These are phyloP conservation scores for Tuber aestivum DNA, from an alignment of 495 filamentous ascomycete species.

Conservation along the genomic window DNA sequence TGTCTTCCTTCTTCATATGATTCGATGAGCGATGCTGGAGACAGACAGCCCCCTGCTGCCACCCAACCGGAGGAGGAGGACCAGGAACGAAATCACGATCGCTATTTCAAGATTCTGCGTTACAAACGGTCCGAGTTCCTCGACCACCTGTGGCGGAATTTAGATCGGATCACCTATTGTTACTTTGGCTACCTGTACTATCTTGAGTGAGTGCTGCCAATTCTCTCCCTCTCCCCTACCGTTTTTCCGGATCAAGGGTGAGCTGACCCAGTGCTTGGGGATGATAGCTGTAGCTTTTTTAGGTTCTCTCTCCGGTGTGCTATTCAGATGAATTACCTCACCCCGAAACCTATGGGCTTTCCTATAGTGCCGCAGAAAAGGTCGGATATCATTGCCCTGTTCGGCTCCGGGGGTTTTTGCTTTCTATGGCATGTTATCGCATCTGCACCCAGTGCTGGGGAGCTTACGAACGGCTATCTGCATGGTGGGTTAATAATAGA, in stretches of 20 bases:
- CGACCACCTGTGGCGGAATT: slow-evolving; percentile 55
- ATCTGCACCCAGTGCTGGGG: slow-evolving; percentile 54
- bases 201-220: slow-evolving; percentile 54
- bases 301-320: slow-evolving; percentile 56
- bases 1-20: slow-evolving; percentile 38
- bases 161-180: slow-evolving; percentile 63
- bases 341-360: slow-evolving; percentile 54
- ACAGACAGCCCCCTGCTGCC: slow-evolving; percentile 35
- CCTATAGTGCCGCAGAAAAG: slow-evolving; percentile 53
- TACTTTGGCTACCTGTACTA: slow-evolving; percentile 65
- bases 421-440: slow-evolving; percentile 55
- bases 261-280: slow-evolving; percentile 4
- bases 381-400: slow-evolving; percentile 54
- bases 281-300: slow-evolving; percentile 57
- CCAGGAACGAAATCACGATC: slow-evolving; percentile 29
- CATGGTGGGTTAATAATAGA: slow-evolving; percentile 67
- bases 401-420: slow-evolving; percentile 55
- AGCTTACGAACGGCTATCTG: slow-evolving; percentile 59
- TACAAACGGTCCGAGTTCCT: slow-evolving; percentile 51
- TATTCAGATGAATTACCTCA: slow-evolving; percentile 60
- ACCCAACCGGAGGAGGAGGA: slow-evolving; percentile 26
- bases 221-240: neutral
- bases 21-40: slow-evolving; percentile 43
- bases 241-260: neutral
- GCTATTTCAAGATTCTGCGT: slow-evolving; percentile 27